These are phyloP conservation scores for Abortiporus biennis DNA, from an alignment of 1,284 basidiomycete species.

Conservation along the genomic window DNA sequence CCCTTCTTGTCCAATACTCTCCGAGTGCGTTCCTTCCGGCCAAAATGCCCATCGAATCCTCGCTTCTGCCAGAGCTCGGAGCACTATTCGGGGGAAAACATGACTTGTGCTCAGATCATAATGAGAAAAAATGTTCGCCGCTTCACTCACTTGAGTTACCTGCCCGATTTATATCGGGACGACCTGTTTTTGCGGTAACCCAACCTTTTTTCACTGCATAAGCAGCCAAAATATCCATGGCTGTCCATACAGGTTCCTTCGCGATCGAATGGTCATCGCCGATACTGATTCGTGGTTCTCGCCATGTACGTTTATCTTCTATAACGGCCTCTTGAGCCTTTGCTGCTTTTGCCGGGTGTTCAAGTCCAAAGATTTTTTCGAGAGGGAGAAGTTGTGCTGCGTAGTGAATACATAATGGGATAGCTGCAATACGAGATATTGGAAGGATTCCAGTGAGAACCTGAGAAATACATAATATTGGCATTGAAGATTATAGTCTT, in stretches of 20 bases:
- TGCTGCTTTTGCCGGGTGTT: constrained; percentile 37
- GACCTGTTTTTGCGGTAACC: constrained; percentile 84
- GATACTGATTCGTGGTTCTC: constrained; percentile 37
- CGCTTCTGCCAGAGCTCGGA: constrained; percentile 76
- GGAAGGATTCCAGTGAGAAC: constrained; percentile 80
- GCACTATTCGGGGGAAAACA: constrained; percentile 40
- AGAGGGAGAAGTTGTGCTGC: constrained; percentile 70
- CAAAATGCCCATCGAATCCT: constrained; percentile 81
- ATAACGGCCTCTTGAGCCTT: constrained; percentile 26
- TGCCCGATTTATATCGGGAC: constrained; percentile 83
- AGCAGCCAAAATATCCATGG: constrained; percentile 74
- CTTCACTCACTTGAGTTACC: constrained; percentile 75
- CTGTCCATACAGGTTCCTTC: constrained; percentile 51
- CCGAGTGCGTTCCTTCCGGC: constrained; percentile 48
- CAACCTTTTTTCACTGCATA: constrained; percentile 76
- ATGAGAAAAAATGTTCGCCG: too few relatives aligned
- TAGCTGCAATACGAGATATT: constrained; percentile 80
- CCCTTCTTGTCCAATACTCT: too few relatives aligned
- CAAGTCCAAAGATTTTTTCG: constrained; percentile 63
- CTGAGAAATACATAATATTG: constrained; percentile 27
- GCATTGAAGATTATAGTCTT: neutral
- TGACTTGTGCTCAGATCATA: neutral
- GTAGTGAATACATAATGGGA: constrained; percentile 71
- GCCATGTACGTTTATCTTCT: constrained; percentile 70
- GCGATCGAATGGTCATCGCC: neutral